A percentile compares a stretch with the other conserved stretches of the same genome.
These are phyloP conservation scores for Boletus reticulatus DNA, from an alignment of 768 basidiomycete genomes.

Conservation along the genomic window DNA sequence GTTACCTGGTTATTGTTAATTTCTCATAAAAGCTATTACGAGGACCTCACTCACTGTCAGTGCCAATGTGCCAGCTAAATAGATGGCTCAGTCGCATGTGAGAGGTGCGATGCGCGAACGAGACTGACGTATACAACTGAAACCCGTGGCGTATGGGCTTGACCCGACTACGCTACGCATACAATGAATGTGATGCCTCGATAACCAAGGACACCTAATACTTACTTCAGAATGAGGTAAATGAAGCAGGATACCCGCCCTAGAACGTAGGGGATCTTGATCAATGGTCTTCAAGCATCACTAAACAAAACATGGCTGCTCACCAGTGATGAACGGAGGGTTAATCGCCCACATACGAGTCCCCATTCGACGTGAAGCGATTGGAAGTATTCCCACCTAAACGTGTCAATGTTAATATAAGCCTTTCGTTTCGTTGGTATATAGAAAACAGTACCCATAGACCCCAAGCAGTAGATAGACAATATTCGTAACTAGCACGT, in stretches of 20 bases:
- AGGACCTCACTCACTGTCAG: no score
- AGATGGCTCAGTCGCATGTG: no score
- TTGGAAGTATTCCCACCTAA: conserved; percentile 20
- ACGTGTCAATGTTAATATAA: background rate
- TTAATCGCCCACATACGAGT: conserved; percentile 6
- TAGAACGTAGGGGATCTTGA: conserved; percentile 18
- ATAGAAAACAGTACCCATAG: conserved; percentile 13
- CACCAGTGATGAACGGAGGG: conserved; percentile 20
- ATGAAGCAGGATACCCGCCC: conserved; percentile 10
- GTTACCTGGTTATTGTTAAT: no score
- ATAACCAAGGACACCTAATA: no score
- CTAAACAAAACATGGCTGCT: background rate
- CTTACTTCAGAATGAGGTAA: background rate
- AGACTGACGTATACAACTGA: no score
- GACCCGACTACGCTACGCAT: no score
- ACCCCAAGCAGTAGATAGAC: conserved; percentile 11
- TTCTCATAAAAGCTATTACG: no score
- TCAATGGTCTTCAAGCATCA: background rate
- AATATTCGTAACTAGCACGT: background rate
- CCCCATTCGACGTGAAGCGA: conserved; percentile 13
- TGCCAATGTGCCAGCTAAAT: no score
- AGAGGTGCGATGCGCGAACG: no score
- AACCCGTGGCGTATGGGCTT: no score
- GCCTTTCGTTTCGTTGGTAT: background rate
- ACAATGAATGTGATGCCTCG: no score